Percentiles rank a stretch among this genome's conserved stretches.
These are phyloP conservation scores for Aspergillus aculeatus DNA, from an alignment of 2,329 filamentous ascomycete species.

Conservation along the genomic window DNA sequence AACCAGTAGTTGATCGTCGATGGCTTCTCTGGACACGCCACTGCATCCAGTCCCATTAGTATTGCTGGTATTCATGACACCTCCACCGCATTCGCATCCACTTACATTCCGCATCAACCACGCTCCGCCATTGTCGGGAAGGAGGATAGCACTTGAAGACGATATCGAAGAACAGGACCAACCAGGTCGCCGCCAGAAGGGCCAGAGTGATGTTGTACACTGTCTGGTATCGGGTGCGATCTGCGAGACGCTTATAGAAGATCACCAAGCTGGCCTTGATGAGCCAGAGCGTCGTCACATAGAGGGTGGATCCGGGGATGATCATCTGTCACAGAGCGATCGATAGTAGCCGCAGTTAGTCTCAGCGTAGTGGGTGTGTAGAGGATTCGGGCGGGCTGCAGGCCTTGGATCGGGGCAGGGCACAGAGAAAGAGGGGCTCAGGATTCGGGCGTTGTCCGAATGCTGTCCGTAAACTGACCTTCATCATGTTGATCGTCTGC, in stretches of 20 bases:
- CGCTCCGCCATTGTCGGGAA: conserved; percentile 11
- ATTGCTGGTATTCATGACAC: too few species aligned
- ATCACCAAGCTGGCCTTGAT: conserved; percentile 24
- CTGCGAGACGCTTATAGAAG: conserved; percentile 24
- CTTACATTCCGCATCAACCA: conserved; percentile 6
- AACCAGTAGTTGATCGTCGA: conserved; percentile 21
- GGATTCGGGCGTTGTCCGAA: background rate
- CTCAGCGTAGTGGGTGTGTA: background rate
- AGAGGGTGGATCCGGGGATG: conserved; percentile 23
- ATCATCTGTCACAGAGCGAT: conserved; percentile 16
- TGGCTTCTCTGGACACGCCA: conserved; percentile 15
- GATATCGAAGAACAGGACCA: conserved; percentile 22
- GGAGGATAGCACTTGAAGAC: conserved; percentile 23
- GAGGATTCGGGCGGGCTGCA: too few species aligned
- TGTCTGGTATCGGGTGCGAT: conserved; percentile 20
- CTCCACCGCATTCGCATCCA: background rate
- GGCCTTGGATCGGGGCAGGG: background rate
- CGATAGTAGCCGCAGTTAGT: conserved; percentile 1
- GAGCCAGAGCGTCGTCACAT: conserved; percentile 23
- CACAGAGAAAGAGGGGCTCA: background rate
- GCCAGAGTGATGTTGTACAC: conserved; percentile 20
- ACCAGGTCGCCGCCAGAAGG: conserved; percentile 19
- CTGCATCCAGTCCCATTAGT: conserved; percentile 5
- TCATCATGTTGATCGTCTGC: conserved; percentile 19
- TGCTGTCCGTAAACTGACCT: conserved; percentile 10